Conservation (phyloP, 495 filamentous ascomycete genomes). For the Parmelia sp. region DNA sequence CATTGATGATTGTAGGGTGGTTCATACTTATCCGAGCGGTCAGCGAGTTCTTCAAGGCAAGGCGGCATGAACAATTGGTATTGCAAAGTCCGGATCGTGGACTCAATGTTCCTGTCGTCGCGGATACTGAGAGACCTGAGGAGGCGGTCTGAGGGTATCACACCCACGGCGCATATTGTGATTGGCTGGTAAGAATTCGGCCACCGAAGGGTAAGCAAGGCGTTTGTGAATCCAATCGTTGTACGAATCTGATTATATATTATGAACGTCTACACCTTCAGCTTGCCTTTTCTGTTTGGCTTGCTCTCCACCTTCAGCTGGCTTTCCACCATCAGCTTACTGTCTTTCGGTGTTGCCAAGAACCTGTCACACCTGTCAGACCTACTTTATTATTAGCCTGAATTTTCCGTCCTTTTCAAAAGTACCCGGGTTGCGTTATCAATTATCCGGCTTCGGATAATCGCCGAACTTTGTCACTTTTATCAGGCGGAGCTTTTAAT, state of each 20-base stretch:
- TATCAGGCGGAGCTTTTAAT: neutral
- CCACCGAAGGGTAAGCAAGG: neutral
- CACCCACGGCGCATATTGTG: neutral
- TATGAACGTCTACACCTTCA: neutral
- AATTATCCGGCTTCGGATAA: constrained; percentile 5
- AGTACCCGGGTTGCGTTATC: no score
- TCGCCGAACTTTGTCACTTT: constrained; percentile 5
- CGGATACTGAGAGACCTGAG: constrained; percentile 77
- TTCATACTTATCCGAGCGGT: constrained; percentile 89
- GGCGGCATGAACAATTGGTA: constrained; percentile 86
- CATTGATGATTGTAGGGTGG: constrained; percentile 96
- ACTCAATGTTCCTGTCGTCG: constrained; percentile 77
- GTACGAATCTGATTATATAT: neutral
- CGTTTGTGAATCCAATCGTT: neutral
- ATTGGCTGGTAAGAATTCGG: neutral
- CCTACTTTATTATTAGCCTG: no score
- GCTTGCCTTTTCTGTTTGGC: no score
- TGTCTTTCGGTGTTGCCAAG: neutral
- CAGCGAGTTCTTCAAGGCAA: constrained; percentile 77
- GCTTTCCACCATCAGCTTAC: neutral
- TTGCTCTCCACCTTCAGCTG: neutral
- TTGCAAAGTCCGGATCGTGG: constrained; percentile 91
- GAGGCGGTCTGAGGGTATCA: constrained; percentile 57
- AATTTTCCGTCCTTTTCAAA: no score
- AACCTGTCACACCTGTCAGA: neutral